A percentile compares a stretch with the other conserved stretches of the same genome.
Conservation (phyloP, 352 stramenopile species). For the Salisapilia sapeloensis region DNA sequence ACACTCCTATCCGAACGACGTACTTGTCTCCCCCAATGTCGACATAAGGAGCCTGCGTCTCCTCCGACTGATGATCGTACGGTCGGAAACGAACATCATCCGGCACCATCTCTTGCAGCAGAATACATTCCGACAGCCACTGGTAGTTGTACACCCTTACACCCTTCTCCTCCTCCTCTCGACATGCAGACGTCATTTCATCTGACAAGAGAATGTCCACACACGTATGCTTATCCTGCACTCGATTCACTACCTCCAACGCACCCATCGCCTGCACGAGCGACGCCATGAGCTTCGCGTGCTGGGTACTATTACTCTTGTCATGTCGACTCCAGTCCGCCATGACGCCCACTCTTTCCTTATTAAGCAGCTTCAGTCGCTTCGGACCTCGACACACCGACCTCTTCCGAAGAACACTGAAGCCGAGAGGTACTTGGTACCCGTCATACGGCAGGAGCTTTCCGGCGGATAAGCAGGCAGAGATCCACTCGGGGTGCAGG, state of each 20-base stretch:
- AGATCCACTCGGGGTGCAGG: conserved; percentile 67
- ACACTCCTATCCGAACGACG: too few species aligned
- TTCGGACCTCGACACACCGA: conserved; percentile 30
- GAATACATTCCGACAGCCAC: conserved; percentile 46
- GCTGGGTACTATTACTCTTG: too few species aligned
- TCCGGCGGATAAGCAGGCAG: conserved; percentile 29
- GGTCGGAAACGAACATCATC: not conserved
- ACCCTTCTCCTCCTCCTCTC: too few species aligned
- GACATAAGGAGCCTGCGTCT: too few species aligned
- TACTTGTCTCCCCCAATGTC: too few species aligned
- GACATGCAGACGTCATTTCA: too few species aligned
- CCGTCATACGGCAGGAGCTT: conserved; percentile 41
- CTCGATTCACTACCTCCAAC: too few species aligned
- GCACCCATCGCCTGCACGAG: too few species aligned
- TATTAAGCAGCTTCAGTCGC: conserved; percentile 7
- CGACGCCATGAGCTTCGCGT: too few species aligned
- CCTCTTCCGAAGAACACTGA: conserved; percentile 36
- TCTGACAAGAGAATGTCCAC: too few species aligned
- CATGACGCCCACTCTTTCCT: conserved; percentile 2
- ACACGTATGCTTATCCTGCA: too few species aligned
- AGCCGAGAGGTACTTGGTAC: conserved; percentile 50
- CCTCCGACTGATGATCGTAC: not conserved
- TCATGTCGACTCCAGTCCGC: too few species aligned
- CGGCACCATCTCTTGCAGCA: conserved; percentile 6
- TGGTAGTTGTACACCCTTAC: conserved; percentile 22